Percentiles rank a stretch among this genome's conserved stretches.
These are phyloP conservation scores for Eucalyptus virginea DNA, from an alignment of 345 rosid genomes.

Conservation along the genomic window DNA sequence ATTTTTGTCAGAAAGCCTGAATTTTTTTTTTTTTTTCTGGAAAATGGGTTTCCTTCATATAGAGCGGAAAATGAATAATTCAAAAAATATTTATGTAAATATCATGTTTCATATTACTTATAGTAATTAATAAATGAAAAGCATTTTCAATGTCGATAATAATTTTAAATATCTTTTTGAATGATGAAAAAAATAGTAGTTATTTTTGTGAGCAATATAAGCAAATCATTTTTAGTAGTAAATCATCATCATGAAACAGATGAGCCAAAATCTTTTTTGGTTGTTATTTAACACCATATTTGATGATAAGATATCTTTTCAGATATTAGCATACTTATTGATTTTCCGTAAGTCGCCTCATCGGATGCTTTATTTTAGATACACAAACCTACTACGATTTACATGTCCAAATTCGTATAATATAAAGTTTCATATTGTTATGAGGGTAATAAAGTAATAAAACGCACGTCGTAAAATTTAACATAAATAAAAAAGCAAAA, in stretches of 20 bases:
- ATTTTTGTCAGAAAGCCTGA: background rate
- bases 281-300: background rate
- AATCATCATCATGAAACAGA: no score
- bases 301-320: background rate
- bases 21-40: no score
- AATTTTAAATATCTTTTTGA: no score
- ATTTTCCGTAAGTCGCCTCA: background rate
- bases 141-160: no score
- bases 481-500: background rate
- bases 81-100: no score
- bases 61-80: background rate
- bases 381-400: background rate
- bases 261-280: background rate
- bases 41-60: background rate
- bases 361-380: background rate
- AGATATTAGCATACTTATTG: background rate
- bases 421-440: background rate
- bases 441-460: background rate
- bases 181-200: rapidly evolving
- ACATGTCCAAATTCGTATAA: background rate
- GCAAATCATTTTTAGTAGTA: background rate
- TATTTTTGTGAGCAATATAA: background rate
- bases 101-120: no score
- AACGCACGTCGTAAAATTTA: rapidly evolving
- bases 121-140: background rate